Conservation (phyloP, 768 basidiomycete genomes). For the Pleurotus tuber-regium region DNA sequence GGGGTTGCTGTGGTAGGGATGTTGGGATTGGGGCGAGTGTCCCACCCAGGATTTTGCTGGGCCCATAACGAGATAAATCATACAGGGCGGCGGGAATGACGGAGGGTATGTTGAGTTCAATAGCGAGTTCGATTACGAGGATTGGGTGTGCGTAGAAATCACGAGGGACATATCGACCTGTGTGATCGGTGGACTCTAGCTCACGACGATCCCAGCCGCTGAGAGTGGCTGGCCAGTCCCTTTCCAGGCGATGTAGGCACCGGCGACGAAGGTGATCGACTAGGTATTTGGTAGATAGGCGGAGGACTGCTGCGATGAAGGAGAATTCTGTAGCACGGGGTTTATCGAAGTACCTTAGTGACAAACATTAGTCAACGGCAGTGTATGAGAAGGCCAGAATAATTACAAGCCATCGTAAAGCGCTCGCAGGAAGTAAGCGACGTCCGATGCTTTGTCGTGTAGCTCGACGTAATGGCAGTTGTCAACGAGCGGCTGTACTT, state of each 20-base stretch:
- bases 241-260: slow-evolving; percentile 55
- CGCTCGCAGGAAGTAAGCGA: slow-evolving; percentile 63
- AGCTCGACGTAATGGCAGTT: slow-evolving; percentile 59
- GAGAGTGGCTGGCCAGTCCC: slow-evolving; percentile 70
- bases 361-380: slow-evolving; percentile 7
- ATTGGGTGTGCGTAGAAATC: slow-evolving; percentile 64
- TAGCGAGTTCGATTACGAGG: slow-evolving; percentile 66
- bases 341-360: slow-evolving; percentile 54
- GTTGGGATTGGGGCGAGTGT: slow-evolving; percentile 26
- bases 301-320: slow-evolving; percentile 59
- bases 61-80: slow-evolving; percentile 71
- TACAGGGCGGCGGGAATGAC: slow-evolving; percentile 73
- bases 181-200: slow-evolving; percentile 44
- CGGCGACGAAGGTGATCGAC: slow-evolving; percentile 62
- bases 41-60: slow-evolving; percentile 64
- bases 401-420: slow-evolving; percentile 77
- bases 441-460: slow-evolving; percentile 64
- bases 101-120: slow-evolving; percentile 54
- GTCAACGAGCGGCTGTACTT: slow-evolving; percentile 47
- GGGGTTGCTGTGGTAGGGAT: slow-evolving; percentile 19
- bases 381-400: neutral
- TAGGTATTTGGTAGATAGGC: slow-evolving; percentile 74
- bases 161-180: slow-evolving; percentile 57
- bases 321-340: slow-evolving; percentile 55
- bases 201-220: slow-evolving; percentile 70